A percentile compares a stretch with the other conserved stretches of the same genome.
phyloP scores from a whole-genome alignment of 2,329 filamentous ascomycete genomes.

The Pseudomassariella vexata region DNA sequence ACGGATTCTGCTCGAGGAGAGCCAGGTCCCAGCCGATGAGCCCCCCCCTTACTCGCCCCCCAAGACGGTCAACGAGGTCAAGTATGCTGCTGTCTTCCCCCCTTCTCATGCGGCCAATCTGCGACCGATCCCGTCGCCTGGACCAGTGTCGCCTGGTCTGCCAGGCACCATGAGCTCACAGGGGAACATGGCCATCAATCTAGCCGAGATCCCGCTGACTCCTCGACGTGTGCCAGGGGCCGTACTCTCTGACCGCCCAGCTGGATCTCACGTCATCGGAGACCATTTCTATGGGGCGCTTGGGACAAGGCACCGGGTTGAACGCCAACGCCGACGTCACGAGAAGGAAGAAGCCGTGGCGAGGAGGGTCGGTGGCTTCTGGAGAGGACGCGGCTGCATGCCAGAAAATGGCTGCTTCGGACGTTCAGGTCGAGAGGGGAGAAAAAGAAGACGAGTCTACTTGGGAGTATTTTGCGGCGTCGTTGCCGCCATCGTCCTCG shows the following conservation, averaged over 20 bases:
- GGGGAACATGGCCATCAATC: slow-evolving; percentile 51
- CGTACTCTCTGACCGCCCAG: slow-evolving; percentile 35
- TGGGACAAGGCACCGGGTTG: slow-evolving; percentile 38
- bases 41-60: slow-evolving; percentile 54
- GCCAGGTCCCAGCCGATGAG: slow-evolving; percentile 28
- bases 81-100: slow-evolving; percentile 55
- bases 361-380: slow-evolving; percentile 52
- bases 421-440: slow-evolving; percentile 55
- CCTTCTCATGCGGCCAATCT: slow-evolving; percentile 41
- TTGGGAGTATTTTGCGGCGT: slow-evolving; percentile 44
- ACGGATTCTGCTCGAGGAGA: slow-evolving; percentile 31
- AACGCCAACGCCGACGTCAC: slow-evolving; percentile 46
- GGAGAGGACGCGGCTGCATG: slow-evolving; percentile 61
- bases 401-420: slow-evolving; percentile 61
- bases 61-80: slow-evolving; percentile 31
- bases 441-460: slow-evolving; percentile 57
- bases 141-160: slow-evolving; percentile 57
- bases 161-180: slow-evolving; percentile 57
- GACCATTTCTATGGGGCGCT: slow-evolving; percentile 35
- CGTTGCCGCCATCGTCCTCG: slow-evolving; percentile 49
- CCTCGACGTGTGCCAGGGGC: slow-evolving; percentile 14
- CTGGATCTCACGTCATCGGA: slow-evolving; percentile 39
- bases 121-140: slow-evolving; percentile 52
- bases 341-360: slow-evolving; percentile 63
- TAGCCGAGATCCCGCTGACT: slow-evolving; percentile 54